Evolutionary conservation across 148 eudicot species (phyloP), one percentile per base, ranked within the genome.

Genomic region (Mesembryanthemum crystallinum): DNA sequence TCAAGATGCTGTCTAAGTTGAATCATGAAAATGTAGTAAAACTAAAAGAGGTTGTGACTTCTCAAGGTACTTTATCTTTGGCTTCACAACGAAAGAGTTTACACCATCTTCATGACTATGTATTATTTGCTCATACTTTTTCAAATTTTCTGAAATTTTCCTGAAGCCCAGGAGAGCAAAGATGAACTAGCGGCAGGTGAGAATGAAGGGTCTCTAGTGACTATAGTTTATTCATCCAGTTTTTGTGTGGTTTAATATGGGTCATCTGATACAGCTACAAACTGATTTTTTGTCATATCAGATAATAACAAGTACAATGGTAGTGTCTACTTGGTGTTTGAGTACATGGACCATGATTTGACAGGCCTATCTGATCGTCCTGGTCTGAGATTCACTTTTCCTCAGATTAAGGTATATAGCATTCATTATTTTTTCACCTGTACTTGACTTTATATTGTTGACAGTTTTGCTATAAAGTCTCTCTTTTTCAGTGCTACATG

Each of bases 271-370:
- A 5, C 42, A 52, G 29, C 25, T 13, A 28, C 61, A 1, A 13
- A 47, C 14, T n/a, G 18, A 18, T 30, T 49, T n/a, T 25, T 51
- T 65, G 45, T 67, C 15, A 63, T 8, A 12, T 64, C 80, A 89
- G 94, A 88, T 74, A 83, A 82, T 73, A 89, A 83, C 63, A 93
- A 87, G 75, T 88, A 89, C 82, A 88, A 89, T 29, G 98, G 96
- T 30, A 86, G 83, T 77, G 89, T 91, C 28, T 93, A 89, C 81
- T 85, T 91, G 92, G 98, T 93, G 43, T 89, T 93, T 69, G 98
- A 93, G 82, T 91, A 91, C 78, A 93, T 93, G 98, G 98, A 91
- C 79, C 98, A 89, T 78, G 98, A 93, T 73, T 76, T 89, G 71
- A 87, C 88, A 65, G 90, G 92, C 67, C 92, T 89, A 58, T 84